Conservation (phyloP, 495 filamentous ascomycete species). For the Neurospora sp. region DNA sequence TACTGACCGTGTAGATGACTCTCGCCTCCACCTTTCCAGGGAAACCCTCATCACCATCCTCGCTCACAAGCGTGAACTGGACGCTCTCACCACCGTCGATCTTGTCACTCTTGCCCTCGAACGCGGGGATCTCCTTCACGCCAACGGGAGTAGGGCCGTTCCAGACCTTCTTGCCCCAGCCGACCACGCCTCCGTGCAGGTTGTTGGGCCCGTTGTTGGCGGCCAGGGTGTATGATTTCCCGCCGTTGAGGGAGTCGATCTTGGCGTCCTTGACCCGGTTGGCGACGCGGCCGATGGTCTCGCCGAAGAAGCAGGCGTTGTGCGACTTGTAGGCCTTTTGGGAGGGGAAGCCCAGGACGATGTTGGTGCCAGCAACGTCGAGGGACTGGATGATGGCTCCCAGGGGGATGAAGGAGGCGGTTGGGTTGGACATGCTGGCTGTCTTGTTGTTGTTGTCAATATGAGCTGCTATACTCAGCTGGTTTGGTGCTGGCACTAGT, state of each 20-base stretch:
- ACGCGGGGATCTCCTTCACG: slow-evolving; percentile 30
- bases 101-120: slow-evolving; percentile 43
- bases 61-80: slow-evolving; percentile 61
- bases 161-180: slow-evolving; percentile 81
- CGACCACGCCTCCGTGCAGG: slow-evolving; percentile 69
- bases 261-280: slow-evolving; percentile 73
- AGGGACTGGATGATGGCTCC: slow-evolving; percentile 87
- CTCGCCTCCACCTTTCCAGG: slow-evolving; percentile 72
- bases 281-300: slow-evolving; percentile 85
- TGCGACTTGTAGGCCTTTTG: slow-evolving; percentile 59
- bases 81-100: slow-evolving; percentile 64
- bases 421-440: slow-evolving; percentile 30
- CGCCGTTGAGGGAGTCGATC: slow-evolving; percentile 62
- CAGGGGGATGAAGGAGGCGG: slow-evolving; percentile 63
- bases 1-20: slow-evolving; percentile 68
- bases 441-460: background rate
- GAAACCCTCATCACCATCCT: slow-evolving; percentile 74
- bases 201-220: slow-evolving; percentile 71
- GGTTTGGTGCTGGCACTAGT: background rate
- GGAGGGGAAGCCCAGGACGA: slow-evolving; percentile 74
- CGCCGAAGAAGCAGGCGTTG: slow-evolving; percentile 76
- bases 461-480: background rate
- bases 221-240: slow-evolving; percentile 51
- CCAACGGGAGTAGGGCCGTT: slow-evolving; percentile 59
- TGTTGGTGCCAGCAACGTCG: slow-evolving; percentile 63